These are phyloP conservation scores for Sideroxylon spinosum DNA, from an alignment of 179 eudicot species.

Conservation along the genomic window DNA sequence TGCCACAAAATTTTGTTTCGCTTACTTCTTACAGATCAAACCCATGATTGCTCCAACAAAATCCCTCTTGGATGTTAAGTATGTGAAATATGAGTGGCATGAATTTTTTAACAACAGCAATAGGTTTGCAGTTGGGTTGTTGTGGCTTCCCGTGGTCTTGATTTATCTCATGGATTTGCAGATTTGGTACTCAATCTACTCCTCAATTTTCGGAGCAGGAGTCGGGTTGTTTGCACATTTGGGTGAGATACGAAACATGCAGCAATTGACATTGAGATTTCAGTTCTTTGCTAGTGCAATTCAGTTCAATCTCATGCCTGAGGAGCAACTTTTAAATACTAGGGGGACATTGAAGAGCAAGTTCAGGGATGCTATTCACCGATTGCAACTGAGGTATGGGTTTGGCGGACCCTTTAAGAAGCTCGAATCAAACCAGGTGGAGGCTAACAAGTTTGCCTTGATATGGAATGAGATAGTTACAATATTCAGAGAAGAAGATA, in stretches of 20 bases:
- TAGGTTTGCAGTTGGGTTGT: slow-evolving; percentile 72
- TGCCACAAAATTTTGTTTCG: slow-evolving; percentile 66
- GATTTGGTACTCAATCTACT: slow-evolving; percentile 88
- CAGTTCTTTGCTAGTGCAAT: slow-evolving; percentile 99
- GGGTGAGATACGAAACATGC: slow-evolving; percentile 90
- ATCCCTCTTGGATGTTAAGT: slow-evolving; percentile 35
- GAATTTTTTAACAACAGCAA: slow-evolving; percentile 68
- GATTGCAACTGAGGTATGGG: slow-evolving; percentile 84
- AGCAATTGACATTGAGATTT: slow-evolving; percentile 80
- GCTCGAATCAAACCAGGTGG: slow-evolving; percentile 89
- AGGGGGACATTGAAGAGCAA: slow-evolving; percentile 57
- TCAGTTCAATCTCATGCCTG: slow-evolving; percentile 94
- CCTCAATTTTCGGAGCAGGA: slow-evolving; percentile 76
- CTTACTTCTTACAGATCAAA: slow-evolving; percentile 77
- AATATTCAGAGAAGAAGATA: slow-evolving; percentile 88
- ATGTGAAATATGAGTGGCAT: slow-evolving; percentile 72
- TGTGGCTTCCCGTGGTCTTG: slow-evolving; percentile 89
- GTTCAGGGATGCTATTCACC: slow-evolving; percentile 57
- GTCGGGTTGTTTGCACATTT: slow-evolving; percentile 79
- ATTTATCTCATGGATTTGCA: slow-evolving; percentile 86
- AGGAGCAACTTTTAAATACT: slow-evolving; percentile 71
- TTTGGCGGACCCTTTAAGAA: slow-evolving; percentile 78
- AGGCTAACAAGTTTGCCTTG: slow-evolving; percentile 87
- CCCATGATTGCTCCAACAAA: slow-evolving; percentile 72
- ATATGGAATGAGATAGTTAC: slow-evolving; percentile 86